A percentile compares a stretch with the other conserved stretches of the same genome.
Conservation (phyloP, 164 flowering plant genomes). For the Liriodendron chinense region DNA sequence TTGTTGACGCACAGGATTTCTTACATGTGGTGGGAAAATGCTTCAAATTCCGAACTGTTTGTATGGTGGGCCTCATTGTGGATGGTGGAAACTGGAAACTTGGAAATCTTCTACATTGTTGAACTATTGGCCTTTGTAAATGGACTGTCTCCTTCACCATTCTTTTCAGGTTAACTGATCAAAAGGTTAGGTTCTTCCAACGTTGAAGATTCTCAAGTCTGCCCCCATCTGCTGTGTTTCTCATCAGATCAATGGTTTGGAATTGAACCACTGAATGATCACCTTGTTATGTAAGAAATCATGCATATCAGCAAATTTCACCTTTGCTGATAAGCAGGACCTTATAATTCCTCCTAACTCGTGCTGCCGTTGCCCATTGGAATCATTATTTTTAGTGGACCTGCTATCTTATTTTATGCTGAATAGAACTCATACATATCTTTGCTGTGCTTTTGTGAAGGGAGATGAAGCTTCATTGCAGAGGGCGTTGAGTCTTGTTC, state of each 20-base stretch:
- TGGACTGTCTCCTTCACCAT: not conserved
- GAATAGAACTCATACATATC: not conserved
- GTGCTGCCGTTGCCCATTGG: not conserved
- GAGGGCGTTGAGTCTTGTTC: constrained; percentile 57
- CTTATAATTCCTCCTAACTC: not conserved
- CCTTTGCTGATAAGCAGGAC: not conserved
- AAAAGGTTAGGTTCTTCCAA: not conserved
- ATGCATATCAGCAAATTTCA: not conserved
- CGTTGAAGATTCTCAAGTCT: not conserved
- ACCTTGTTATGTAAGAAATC: not conserved
- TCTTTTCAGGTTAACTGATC: not conserved
- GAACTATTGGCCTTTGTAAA: no score
- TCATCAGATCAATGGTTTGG: not conserved
- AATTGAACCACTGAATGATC: not conserved
- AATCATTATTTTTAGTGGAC: not conserved
- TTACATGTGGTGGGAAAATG: no score
- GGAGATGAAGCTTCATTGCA: constrained; percentile 75
- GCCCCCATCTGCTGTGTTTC: not conserved
- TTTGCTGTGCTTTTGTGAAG: constrained; percentile 38
- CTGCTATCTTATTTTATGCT: not conserved
- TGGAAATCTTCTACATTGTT: no score
- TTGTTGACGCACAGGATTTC: no score
- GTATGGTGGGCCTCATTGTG: no score
- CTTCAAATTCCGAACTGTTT: no score
- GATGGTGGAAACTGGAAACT: no score